Conservation (phyloP, 2,329 filamentous ascomycete genomes). For the Cladosporium sphaerospermum region DNA sequence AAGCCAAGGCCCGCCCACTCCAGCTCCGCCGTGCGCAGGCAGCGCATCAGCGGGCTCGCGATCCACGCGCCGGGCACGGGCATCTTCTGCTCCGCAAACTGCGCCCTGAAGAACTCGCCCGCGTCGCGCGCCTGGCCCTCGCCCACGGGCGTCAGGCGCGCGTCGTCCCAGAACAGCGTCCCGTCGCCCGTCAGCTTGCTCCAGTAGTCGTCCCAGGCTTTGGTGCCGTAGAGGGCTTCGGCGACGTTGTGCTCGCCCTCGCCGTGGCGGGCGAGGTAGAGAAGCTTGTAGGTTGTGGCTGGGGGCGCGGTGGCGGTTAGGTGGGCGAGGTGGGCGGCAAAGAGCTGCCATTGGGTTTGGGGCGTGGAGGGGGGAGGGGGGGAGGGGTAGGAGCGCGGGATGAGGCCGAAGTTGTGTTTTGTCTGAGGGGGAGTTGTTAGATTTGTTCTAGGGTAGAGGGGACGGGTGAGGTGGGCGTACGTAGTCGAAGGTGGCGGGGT, state of each 20-base stretch:
- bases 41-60: conserved; percentile 57
- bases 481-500: conserved; percentile 44
- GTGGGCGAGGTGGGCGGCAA: conserved; percentile 50
- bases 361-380: conserved; percentile 37
- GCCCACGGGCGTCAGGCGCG: conserved; percentile 55
- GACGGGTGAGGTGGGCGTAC: conserved; percentile 25
- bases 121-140: conserved; percentile 52
- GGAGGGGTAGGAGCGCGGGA: conserved; percentile 37
- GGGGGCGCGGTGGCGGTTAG: conserved; percentile 42
- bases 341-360: conserved; percentile 60
- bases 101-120: conserved; percentile 52
- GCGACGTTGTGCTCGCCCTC: conserved; percentile 59
- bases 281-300: conserved; percentile 55
- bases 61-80: conserved; percentile 60
- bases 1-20: conserved; percentile 53
- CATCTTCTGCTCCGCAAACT: conserved; percentile 49
- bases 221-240: conserved; percentile 60
- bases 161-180: conserved; percentile 57
- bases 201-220: conserved; percentile 65
- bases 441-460: not conserved
- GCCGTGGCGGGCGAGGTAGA: conserved; percentile 63
- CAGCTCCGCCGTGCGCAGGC: conserved; percentile 55
- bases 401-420: conserved; percentile 42
- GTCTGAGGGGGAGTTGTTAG: conserved; percentile 11
- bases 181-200: conserved; percentile 57